These are phyloP conservation scores for Tinospora cordifolia DNA, from an alignment of 164 flowering plant species.

Conservation along the genomic window DNA sequence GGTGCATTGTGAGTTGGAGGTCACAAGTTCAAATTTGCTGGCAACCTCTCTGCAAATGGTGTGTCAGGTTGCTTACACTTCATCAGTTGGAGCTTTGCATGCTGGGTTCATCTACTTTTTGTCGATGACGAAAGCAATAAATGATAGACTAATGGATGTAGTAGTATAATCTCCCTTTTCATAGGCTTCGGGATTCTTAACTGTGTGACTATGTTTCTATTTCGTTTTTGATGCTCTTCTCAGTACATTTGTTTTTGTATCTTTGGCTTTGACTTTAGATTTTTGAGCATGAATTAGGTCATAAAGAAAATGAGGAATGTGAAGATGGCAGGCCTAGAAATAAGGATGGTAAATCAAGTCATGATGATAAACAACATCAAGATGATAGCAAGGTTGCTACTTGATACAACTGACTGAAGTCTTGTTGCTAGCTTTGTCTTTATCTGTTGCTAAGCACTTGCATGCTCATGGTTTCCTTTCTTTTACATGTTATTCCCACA, in stretches of 20 bases:
- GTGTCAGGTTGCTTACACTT: no score
- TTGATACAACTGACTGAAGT: slow-evolving; percentile 2
- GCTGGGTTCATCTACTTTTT: no score
- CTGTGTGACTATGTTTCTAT: neutral
- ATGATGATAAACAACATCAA: slow-evolving; percentile 19
- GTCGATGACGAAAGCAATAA: no score
- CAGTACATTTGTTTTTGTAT: neutral
- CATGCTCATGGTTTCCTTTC: neutral
- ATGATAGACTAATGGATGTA: neutral
- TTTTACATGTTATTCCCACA: slow-evolving; percentile 19
- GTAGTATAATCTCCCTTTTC: neutral
- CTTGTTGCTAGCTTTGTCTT: neutral
- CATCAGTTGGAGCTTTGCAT: no score
- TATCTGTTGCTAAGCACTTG: neutral
- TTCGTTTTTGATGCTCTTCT: neutral
- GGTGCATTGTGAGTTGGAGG: no score
- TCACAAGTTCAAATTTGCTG: no score
- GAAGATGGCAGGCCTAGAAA: slow-evolving; percentile 18
- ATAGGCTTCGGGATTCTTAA: neutral
- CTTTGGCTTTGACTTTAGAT: neutral
- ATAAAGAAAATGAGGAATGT: slow-evolving; percentile 22
- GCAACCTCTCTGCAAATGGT: no score
- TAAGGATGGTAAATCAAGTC: slow-evolving; percentile 16
- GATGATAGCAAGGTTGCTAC: slow-evolving; percentile 36
- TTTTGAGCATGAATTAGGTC: slow-evolving; percentile 19